Percentiles rank a stretch among this genome's conserved stretches.
phyloP scores from a whole-genome alignment of 768 basidiomycete genomes.

The Collybia nuda region DNA sequence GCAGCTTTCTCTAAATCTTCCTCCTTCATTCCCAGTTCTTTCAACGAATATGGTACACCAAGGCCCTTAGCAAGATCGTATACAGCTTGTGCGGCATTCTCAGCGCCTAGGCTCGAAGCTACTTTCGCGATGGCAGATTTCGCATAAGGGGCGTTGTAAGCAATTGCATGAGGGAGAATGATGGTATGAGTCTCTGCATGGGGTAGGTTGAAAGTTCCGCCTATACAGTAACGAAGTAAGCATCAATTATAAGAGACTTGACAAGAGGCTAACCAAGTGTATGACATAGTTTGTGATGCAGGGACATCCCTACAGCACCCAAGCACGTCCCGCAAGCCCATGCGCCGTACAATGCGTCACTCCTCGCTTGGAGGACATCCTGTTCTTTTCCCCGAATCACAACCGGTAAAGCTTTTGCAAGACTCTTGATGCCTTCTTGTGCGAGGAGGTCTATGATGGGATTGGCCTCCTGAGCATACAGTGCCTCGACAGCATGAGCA shows the following conservation, averaged over 20 bases:
- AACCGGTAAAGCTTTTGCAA: conserved; percentile 29
- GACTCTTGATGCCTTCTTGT: conserved; percentile 31
- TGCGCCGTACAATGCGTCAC: too few relatives aligned
- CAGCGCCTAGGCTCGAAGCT: conserved; percentile 23
- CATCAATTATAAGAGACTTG: conserved; percentile 5
- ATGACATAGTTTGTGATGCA: conserved; percentile 42
- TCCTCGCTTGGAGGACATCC: conserved; percentile 27
- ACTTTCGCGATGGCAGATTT: conserved; percentile 28
- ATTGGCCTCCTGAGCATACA: conserved; percentile 36
- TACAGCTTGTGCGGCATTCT: conserved; percentile 19
- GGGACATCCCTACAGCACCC: conserved; percentile 32
- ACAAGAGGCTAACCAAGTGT: conserved; percentile 28
- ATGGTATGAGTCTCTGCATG: conserved; percentile 43
- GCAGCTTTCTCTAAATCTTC: conserved; percentile 36
- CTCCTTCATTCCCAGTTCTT: conserved; percentile 39
- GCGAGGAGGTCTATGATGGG: conserved; percentile 35
- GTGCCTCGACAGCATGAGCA: conserved; percentile 39
- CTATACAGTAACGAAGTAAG: conserved; percentile 6
- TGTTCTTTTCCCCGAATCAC: conserved; percentile 20
- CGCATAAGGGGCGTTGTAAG: conserved; percentile 37
- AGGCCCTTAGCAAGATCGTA: conserved; percentile 22
- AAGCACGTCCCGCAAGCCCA: conserved; percentile 35
- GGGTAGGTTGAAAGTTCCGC: conserved; percentile 38
- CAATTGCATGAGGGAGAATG: conserved; percentile 38
- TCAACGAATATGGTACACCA: conserved; percentile 31